Base-by-base conservation (phyloP, 352 stramenopile genomes). In the Globisporangium abappressorium region DNA sequence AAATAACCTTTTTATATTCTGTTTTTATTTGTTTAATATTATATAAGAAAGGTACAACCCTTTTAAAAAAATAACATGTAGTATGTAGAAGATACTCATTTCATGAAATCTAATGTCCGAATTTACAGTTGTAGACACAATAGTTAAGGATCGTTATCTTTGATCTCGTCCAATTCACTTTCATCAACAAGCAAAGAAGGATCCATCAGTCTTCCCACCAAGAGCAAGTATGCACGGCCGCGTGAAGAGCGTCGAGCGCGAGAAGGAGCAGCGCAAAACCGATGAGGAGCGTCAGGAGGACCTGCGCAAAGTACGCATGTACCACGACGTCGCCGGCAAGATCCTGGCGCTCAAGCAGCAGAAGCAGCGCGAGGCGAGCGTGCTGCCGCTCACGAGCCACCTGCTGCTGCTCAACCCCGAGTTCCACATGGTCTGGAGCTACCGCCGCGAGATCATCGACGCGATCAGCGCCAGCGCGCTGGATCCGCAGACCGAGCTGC, bases 341-440 rank as follows among this genome's bases (percentile, higher is more conserved):
- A 84, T 93, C 56, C 77, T 93, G 57, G 68, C 73, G n/a, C 70
- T 92, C 53, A 87, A 89, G 68, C 47, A 72, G 51, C 77, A 91
- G 70, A 56, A 75, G 68, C 46, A 80, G 43, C 75, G 73, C 54
- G 85, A 92, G 60, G 68, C 73, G 15, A 68, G 80, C 38, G 74
- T 88, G 28, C 74, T 98, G 55, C 75, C 84, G 38, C 74, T 99
- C 38, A 96, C 92, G 22, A 92, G 91, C 77, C 96, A 98, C 73
- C 65, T 99, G 57, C 74, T 99, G 61, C 83, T 93, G 63, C 80
- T 99, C 5, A 99, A 99, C 78, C 96, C 97, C 9, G 97, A 99
- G 81, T 98, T 98, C 71, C 94, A 97, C 69, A 87, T 98, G 74
- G 78, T 99, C 60, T 99, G 97, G 97, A 98, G 97, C 78, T 98